These are phyloP conservation scores for Verticillium klebahnii DNA, from an alignment of 2,329 filamentous ascomycete species.

Conservation along the genomic window DNA sequence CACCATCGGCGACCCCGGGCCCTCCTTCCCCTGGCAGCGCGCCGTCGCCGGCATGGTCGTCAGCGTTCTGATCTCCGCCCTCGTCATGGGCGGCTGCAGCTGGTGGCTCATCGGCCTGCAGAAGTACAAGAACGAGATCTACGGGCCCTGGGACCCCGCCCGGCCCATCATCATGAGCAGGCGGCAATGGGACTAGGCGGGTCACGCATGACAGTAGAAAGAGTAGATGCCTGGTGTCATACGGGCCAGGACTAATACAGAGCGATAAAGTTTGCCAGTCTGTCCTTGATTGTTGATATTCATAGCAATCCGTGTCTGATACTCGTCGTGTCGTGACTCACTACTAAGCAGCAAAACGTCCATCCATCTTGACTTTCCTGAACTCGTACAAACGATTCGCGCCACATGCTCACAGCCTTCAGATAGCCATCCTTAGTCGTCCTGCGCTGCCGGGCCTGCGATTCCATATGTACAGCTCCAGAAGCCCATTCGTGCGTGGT, in stretches of 20 bases:
- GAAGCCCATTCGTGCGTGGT: not conserved
- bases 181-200: constrained; percentile 42
- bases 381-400: not conserved
- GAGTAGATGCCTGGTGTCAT: too few species aligned
- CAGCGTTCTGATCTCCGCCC: constrained; percentile 66
- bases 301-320: not conserved
- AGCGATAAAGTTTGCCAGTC: not conserved
- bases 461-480: too few species aligned
- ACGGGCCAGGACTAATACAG: too few species aligned
- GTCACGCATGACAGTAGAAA: not conserved
- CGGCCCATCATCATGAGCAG: constrained; percentile 77
- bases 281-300: too few species aligned
- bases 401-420: not conserved
- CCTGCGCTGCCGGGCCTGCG: not conserved
- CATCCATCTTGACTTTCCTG: not conserved
- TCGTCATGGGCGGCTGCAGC: constrained; percentile 88
- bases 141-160: constrained; percentile 95
- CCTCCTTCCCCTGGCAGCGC: constrained; percentile 38
- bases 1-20: constrained; percentile 45
- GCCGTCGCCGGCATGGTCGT: constrained; percentile 69
- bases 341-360: not conserved
- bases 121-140: constrained; percentile 99
- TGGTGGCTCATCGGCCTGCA: constrained; percentile 98
- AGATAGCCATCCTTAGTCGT: not conserved
- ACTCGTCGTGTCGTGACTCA: not conserved